Percentiles rank a stretch among this genome's conserved stretches.
phyloP scores from a whole-genome alignment of 2,329 filamentous ascomycete genomes.

The Phaeosphaeria sp. region DNA sequence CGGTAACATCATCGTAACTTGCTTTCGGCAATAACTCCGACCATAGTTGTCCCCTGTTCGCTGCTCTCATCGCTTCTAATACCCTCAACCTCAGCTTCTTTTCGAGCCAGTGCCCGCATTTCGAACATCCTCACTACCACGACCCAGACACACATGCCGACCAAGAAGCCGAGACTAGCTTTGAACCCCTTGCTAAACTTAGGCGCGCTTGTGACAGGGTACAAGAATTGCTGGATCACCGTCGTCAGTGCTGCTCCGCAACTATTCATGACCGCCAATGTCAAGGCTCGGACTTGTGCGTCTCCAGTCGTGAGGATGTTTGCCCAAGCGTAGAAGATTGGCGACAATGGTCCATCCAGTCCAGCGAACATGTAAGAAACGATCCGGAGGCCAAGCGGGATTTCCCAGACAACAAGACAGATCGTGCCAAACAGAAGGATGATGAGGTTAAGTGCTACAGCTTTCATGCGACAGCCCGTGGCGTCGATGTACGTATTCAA shows the following conservation, averaged over 20 bases:
- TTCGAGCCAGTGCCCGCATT: not conserved
- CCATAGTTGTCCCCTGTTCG: not conserved
- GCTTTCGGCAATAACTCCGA: not conserved
- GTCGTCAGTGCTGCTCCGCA: conserved; percentile 2
- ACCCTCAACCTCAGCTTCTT: not conserved
- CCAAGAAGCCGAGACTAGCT: not conserved
- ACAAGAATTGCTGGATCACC: conserved; percentile 2
- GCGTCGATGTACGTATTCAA: conserved; percentile 6
- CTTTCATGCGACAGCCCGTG: not conserved
- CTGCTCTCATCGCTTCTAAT: not conserved
- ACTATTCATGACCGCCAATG: conserved; percentile 1
- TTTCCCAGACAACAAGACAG: conserved; percentile 49
- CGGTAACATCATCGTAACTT: not conserved
- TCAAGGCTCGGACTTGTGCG: conserved; percentile 1
- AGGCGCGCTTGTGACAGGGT: not conserved
- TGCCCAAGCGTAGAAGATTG: conserved; percentile 3
- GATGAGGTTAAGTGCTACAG: not conserved
- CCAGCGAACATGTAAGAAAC: conserved; percentile 50
- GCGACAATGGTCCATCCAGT: conserved; percentile 1
- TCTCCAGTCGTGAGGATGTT: conserved; percentile 2
- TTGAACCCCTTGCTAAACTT: not conserved
- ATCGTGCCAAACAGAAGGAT: conserved; percentile 48
- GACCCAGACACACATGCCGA: conserved; percentile 3
- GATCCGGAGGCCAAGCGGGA: conserved; percentile 48
- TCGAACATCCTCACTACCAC: conserved; percentile 1